phyloP scores from a whole-genome alignment of 2,329 filamentous ascomycete genomes.

The Cytospora leucostoma region DNA sequence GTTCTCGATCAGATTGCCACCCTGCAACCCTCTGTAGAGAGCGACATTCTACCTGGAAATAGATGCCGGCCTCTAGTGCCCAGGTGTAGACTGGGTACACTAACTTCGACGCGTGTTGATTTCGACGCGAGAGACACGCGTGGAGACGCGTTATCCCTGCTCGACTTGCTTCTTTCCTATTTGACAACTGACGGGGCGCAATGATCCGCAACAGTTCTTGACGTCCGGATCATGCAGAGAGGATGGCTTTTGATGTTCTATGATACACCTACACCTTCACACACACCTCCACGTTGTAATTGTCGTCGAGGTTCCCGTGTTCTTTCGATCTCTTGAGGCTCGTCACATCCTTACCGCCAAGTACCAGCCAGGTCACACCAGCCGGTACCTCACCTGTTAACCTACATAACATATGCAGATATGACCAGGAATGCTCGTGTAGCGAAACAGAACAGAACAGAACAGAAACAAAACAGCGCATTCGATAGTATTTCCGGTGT shows the following conservation, averaged over 20 bases:
- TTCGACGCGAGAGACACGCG: slow-evolving; percentile 28
- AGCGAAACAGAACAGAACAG: background rate
- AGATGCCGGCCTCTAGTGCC: background rate
- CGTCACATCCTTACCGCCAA: background rate
- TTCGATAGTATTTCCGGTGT: slow-evolving; percentile 1
- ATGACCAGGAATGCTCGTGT: background rate
- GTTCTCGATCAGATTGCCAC: background rate
- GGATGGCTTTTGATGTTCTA: background rate
- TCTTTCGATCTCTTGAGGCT: background rate
- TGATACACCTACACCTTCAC: slow-evolving; percentile 7
- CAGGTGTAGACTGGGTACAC: background rate
- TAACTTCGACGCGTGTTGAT: slow-evolving; percentile 4
- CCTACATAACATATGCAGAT: too few relatives aligned
- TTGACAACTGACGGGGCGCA: background rate
- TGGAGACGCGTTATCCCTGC: slow-evolving; percentile 30
- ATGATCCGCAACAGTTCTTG: background rate
- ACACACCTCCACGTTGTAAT: background rate
- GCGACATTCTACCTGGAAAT: background rate
- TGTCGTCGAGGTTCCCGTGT: background rate
- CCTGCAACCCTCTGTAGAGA: background rate
- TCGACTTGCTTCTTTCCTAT: background rate
- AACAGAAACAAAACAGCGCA: background rate
- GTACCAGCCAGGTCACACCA: too few relatives aligned
- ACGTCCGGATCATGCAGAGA: background rate
- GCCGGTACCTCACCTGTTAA: too few relatives aligned